Base-by-base conservation (phyloP, 306 rosid species). In the Hippophae tibetana region DNA sequence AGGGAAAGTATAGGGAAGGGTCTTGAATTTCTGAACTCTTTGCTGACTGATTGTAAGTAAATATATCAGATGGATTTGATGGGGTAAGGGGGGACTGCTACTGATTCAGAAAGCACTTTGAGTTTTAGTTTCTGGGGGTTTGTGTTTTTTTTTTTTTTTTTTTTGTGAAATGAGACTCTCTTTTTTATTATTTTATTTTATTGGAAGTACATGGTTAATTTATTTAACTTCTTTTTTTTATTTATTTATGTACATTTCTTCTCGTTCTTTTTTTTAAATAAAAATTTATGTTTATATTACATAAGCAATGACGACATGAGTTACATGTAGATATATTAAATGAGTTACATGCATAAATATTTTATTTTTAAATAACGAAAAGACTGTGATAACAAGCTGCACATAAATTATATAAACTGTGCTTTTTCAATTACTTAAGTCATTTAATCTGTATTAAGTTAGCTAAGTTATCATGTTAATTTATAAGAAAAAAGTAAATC, bases 31-130 rank as follows among this genome's bases (percentile, higher is more conserved):
- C 70, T 79, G 38, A 31, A 67, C 69, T 75, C 66, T 70, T 62
- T 67, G 42, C 54, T 58, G 68, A 66, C 83, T 79, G 81, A 74
- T 72, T 82, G 71, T 48, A 76, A 74, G 89, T 78, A 54, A 80
- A 62, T 75, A 76, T 84, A 86, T 85, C 79, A 31, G 38, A 31
- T 31, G 65, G 95, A 86, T 80, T 74, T 86, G 97, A 88, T 69
- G 84, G 80, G 81, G 79, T 67, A 70, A 73, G 84, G 81, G 61
- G 76, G 38, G 38, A 4, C 38, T 31, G 40, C 14, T 11, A 14
- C 44, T 26, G 41, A 63, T 62, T 18, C 66, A 71, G 73, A 76
- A 25, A 46, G 51, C 50, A 54, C 54, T 14, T 62, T 67, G 38
- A 31, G 38, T 31, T 31, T 31, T 2, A 31, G 70, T 18, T 63